Evolutionary conservation across 495 filamentous ascomycete genomes (phyloP).

Genomic region (Paragyromitra xinjiangensis): DNA sequence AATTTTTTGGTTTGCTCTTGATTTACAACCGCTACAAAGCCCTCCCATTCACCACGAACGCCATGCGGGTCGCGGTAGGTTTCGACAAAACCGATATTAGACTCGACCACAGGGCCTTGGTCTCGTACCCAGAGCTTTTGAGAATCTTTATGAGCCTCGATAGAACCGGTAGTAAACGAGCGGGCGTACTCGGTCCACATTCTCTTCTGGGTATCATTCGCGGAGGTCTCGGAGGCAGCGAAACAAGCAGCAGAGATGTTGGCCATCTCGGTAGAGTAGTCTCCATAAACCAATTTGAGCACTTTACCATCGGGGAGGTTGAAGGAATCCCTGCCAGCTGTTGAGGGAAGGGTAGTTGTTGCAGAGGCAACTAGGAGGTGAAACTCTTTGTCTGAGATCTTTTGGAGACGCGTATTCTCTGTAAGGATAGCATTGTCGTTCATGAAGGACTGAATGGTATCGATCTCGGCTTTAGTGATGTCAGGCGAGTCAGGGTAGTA

Average conservation of each 20-base stretch:
- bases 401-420: slow-evolving; percentile 88
- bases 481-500: slow-evolving; percentile 90
- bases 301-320: slow-evolving; percentile 57
- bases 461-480: slow-evolving; percentile 80
- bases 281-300: slow-evolving; percentile 81
- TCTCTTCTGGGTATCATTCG: slow-evolving; percentile 81
- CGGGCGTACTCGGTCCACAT: slow-evolving; percentile 86
- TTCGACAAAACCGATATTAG: slow-evolving; percentile 94
- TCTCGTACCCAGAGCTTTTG: slow-evolving; percentile 94
- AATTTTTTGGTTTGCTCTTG: slow-evolving; percentile 92
- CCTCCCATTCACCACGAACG: slow-evolving; percentile 96
- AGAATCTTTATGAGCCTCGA: slow-evolving; percentile 87
- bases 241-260: slow-evolving; percentile 75
- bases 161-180: slow-evolving; percentile 84
- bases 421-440: slow-evolving; percentile 61
- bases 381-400: slow-evolving; percentile 71
- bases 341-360: slow-evolving; percentile 63
- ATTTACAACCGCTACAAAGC: slow-evolving; percentile 83
- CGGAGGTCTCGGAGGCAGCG: slow-evolving; percentile 77
- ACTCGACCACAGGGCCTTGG: slow-evolving; percentile 86
- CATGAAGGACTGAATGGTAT: slow-evolving; percentile 48
- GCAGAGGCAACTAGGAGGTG: slow-evolving; percentile 87
- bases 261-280: slow-evolving; percentile 81
- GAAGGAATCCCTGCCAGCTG: slow-evolving; percentile 69
- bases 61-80: slow-evolving; percentile 95